Percentiles rank a stretch among this genome's conserved stretches.
These are phyloP conservation scores for Alternaria viburni DNA, from an alignment of 2,329 filamentous ascomycete genomes.

Conservation along the genomic window DNA sequence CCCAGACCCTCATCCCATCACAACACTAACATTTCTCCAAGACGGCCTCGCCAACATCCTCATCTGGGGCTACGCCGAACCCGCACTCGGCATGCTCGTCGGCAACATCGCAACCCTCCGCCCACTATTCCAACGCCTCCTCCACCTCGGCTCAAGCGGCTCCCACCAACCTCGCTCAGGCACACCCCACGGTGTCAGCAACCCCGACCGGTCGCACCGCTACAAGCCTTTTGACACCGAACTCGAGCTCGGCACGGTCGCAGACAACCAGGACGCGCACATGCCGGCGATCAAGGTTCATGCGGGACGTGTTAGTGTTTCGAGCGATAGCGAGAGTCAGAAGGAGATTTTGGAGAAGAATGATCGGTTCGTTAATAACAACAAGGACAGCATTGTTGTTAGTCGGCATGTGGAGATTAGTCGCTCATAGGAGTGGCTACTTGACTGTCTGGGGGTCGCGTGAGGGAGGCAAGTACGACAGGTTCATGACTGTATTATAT, in stretches of 20 bases:
- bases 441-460: too few species aligned
- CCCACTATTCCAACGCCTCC: conserved; percentile 38
- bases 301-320: conserved; percentile 9
- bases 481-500: too few species aligned
- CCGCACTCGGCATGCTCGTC: conserved; percentile 45
- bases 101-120: conserved; percentile 44
- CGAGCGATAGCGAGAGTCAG: conserved; percentile 20
- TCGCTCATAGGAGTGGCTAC: too few species aligned
- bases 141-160: conserved; percentile 21
- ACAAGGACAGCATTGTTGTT: background rate
- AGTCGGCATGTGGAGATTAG: conserved; percentile 1
- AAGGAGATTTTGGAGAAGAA: conserved; percentile 15
- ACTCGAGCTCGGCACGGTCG: conserved; percentile 8
- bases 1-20: too few species aligned
- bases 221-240: conserved; percentile 14
- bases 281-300: background rate
- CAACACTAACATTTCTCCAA: background rate
- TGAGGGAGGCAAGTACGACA: too few species aligned
- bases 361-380: background rate
- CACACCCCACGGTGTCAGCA: background rate
- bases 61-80: conserved; percentile 48
- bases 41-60: conserved; percentile 43
- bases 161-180: background rate
- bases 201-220: background rate
- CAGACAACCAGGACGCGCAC: background rate